Percentiles rank a stretch among this genome's conserved stretches.
Conservation (phyloP, 192 early-diverging fungal species). For the Coemansia sp. region DNA sequence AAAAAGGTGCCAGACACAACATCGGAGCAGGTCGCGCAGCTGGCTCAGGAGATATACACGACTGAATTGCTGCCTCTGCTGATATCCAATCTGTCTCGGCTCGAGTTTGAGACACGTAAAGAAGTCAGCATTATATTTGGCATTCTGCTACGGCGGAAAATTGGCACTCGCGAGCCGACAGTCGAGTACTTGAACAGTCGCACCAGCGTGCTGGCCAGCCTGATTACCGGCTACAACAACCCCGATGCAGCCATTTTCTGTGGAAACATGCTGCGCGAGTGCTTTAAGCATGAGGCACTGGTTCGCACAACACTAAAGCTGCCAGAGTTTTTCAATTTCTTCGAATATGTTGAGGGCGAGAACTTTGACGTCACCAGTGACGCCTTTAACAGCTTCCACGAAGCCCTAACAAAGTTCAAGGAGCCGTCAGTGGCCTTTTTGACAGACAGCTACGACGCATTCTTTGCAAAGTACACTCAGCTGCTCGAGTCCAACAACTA, state of each 20-base stretch:
- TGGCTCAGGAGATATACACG: conserved; percentile 94
- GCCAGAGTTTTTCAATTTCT: conserved; percentile 90
- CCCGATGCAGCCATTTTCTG: conserved; percentile 97
- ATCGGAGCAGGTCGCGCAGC: conserved; percentile 88
- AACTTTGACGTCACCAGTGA: conserved; percentile 99
- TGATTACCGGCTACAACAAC: conserved; percentile 92
- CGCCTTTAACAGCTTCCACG: conserved; percentile 98
- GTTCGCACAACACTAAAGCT: conserved; percentile 83
- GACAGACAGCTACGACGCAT: conserved; percentile 82
- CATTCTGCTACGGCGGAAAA: conserved; percentile 90
- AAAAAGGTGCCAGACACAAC: conserved; percentile 50
- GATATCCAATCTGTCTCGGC: conserved; percentile 83
- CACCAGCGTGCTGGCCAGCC: conserved; percentile 77
- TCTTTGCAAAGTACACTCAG: conserved; percentile 69
- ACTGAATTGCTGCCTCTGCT: conserved; percentile 86
- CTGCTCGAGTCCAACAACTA: conserved; percentile 91
- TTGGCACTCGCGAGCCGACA: conserved; percentile 92
- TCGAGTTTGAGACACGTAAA: conserved; percentile 93
- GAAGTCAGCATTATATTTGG: conserved; percentile 98
- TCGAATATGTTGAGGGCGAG: conserved; percentile 91
- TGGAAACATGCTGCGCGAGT: conserved; percentile 96
- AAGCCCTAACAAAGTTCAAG: conserved; percentile 94
- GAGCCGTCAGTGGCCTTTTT: conserved; percentile 86
- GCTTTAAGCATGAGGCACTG: conserved; percentile 90
- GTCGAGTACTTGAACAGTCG: conserved; percentile 89